phyloP scores from a whole-genome alignment of 192 early-diverging fungal species.

The Mortierella claussenii region DNA sequence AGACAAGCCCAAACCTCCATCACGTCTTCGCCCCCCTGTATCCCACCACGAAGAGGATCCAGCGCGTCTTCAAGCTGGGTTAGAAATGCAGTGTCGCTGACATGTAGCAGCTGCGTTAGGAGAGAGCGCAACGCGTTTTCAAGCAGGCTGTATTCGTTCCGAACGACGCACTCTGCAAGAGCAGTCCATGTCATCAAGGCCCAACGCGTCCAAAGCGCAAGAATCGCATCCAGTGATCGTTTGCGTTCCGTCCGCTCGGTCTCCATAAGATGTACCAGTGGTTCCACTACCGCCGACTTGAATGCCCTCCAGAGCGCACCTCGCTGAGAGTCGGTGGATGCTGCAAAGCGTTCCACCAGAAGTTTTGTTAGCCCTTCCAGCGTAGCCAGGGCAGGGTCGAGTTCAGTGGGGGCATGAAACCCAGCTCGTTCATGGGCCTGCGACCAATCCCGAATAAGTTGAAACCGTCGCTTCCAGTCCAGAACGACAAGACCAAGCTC shows the following conservation, averaged over 20 bases:
- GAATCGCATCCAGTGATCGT: background rate
- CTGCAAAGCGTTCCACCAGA: background rate
- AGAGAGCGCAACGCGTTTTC: background rate
- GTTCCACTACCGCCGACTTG: background rate
- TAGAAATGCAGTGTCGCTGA: conserved; percentile 1
- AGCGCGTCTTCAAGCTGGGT: background rate
- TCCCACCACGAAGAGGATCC: background rate
- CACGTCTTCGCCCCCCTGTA: conserved; percentile 8
- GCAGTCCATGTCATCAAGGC: conserved; percentile 7
- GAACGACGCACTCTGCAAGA: background rate
- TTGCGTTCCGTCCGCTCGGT: background rate
- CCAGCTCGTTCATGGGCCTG: background rate
- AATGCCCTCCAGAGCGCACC: conserved; percentile 1
- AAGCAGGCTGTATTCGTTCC: background rate
- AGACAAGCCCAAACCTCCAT: conserved; percentile 34
- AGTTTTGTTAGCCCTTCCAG: conserved; percentile 6
- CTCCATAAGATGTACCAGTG: background rate
- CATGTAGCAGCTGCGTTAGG: background rate
- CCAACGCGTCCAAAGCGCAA: conserved; percentile 14
- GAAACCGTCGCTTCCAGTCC: conserved; percentile 1
- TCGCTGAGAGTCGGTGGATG: background rate
- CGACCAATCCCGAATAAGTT: background rate
- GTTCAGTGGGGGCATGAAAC: background rate
- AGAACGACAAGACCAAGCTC: background rate
- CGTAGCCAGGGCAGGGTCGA: background rate